Evolutionary conservation across 2,329 filamentous ascomycete species (phyloP), one percentile per base, ranked within the genome.

Genomic region (Penicillium sp.): DNA sequence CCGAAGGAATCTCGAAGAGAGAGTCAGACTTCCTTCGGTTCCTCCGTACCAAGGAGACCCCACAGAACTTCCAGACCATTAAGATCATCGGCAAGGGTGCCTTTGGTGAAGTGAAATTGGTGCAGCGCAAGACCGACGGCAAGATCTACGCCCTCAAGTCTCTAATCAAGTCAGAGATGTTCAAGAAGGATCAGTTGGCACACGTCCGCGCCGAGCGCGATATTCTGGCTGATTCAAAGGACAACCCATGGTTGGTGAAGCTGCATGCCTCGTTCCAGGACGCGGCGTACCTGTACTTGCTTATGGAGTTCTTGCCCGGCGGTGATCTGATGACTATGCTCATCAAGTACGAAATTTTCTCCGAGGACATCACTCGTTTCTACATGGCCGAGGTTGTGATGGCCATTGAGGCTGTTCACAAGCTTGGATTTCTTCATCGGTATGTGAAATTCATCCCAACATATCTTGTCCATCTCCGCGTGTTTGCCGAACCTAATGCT

Each of bases 271-370:
- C 95, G 0, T 99, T 99, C 83, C 95, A 99, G 79, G 95, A 99
- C 75, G 85, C 86, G 48, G 94, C 95, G 67, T 99, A 97, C 81
- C 83, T 99, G 38, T 99, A 99, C 82, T 95, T 99, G 89, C 84
- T 99, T 62, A 99, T 99, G 95, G 95, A 99, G 79, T 99, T 98
- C 79, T 85, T 99, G 76, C 95, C 95, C 7, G 95, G 95, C 77
- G 95, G 95, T 77, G 95, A 99, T 81, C 79, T 99, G 76, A 99
- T 99, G 95, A 99, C 95, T 3, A 99, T 99, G 95, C 84, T 99
- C 68, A 99, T 99, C 82, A 99, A 98, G 84, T 99, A 99, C 73
- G 95, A 99, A 76, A 97, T 99, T 76, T 99, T 99, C 77, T 96
- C 92, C 0, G 94, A 98, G 76, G 95, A 99, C 68, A 98, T 99